Percentiles rank a stretch among this genome's conserved stretches.
These are phyloP conservation scores for Neonectria ditissima DNA, from an alignment of 2,329 filamentous ascomycete species.

Conservation along the genomic window DNA sequence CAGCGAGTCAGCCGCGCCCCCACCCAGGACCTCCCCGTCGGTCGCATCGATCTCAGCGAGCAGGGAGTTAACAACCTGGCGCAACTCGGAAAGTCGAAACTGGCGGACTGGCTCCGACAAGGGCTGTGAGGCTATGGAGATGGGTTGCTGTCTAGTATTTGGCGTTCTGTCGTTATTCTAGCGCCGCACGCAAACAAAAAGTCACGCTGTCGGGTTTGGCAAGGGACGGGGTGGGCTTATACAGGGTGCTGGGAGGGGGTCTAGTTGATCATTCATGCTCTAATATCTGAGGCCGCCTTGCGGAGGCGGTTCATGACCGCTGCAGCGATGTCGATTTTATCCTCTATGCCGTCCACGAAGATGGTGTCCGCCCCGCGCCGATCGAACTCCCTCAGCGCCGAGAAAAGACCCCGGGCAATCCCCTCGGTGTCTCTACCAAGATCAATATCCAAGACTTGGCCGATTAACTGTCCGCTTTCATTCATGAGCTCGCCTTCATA, in stretches of 20 bases:
- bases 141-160: constrained; percentile 31
- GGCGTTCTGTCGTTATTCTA: constrained; percentile 46
- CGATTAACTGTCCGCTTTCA: constrained; percentile 48
- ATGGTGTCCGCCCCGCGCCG: constrained; percentile 83
- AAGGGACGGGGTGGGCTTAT: constrained; percentile 36
- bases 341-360: constrained; percentile 88
- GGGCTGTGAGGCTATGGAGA: constrained; percentile 67
- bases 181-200: constrained; percentile 45
- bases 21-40: constrained; percentile 89
- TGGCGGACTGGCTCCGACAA: constrained; percentile 91
- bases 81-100: constrained; percentile 91
- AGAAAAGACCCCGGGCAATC: constrained; percentile 90
- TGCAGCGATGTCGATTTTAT: constrained; percentile 83
- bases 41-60: constrained; percentile 95
- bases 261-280: constrained; percentile 57
- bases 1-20: constrained; percentile 93
- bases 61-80: constrained; percentile 95
- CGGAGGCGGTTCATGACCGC: constrained; percentile 87
- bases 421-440: constrained; percentile 77
- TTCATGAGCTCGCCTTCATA: constrained; percentile 55
- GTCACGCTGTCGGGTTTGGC: constrained; percentile 38
- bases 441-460: constrained; percentile 73
- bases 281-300: constrained; percentile 77
- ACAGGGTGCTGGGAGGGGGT: constrained; percentile 43
- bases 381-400: constrained; percentile 87